phyloP scores from a whole-genome alignment of 2,329 filamentous ascomycete genomes.

The Leptographium radiaticola region DNA sequence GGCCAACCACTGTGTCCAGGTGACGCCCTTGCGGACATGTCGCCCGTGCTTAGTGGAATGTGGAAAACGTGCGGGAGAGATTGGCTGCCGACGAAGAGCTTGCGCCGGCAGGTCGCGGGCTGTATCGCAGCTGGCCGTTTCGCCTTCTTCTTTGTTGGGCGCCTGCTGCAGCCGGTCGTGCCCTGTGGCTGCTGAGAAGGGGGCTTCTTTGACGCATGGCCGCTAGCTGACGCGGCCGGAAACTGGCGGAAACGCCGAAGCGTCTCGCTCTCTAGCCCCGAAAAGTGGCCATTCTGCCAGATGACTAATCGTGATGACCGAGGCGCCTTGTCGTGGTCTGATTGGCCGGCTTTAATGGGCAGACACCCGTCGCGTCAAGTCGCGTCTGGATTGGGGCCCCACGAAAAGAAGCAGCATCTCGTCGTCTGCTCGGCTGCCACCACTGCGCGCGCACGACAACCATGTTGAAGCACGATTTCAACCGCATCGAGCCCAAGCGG shows the following conservation, averaged over 20 bases:
- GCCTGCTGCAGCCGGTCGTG: too few species aligned
- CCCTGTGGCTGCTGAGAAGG: too few species aligned
- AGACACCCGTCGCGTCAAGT: slow-evolving; percentile 8
- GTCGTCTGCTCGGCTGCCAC: not conserved
- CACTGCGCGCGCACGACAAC: not conserved
- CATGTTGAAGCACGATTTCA: slow-evolving; percentile 39
- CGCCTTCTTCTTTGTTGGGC: too few species aligned
- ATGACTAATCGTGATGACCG: not conserved
- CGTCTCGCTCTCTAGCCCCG: too few species aligned
- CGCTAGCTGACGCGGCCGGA: too few species aligned
- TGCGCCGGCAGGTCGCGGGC: too few species aligned
- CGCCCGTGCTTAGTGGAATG: not conserved
- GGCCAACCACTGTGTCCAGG: not conserved
- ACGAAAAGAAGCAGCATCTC: not conserved
- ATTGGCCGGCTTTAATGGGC: slow-evolving; percentile 3
- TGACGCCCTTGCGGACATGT: not conserved
- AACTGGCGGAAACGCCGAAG: too few species aligned
- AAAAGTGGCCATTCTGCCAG: too few species aligned
- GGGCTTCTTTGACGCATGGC: too few species aligned
- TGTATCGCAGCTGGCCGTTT: too few species aligned
- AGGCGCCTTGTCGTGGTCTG: not conserved
- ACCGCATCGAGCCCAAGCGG: slow-evolving; percentile 54
- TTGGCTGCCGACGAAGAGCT: not conserved
- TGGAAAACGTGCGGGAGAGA: not conserved
- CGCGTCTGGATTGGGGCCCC: slow-evolving; percentile 4